Evolutionary conservation across 345 rosid genomes (phyloP), one percentile per base, ranked within the genome.

Genomic region (Nasturtium officinale): DNA sequence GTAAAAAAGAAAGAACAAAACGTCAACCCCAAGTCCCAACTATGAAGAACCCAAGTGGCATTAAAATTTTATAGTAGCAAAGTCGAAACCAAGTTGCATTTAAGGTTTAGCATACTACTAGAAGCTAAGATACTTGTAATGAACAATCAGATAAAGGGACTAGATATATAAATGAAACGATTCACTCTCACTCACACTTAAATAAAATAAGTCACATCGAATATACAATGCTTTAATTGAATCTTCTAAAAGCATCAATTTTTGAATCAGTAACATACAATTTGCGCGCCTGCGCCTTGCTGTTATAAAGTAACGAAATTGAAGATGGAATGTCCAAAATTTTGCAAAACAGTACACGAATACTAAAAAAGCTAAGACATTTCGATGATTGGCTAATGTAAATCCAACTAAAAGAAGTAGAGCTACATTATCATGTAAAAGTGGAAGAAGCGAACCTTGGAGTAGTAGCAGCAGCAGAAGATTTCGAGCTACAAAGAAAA

Each of bases 391-490:
- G 42, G 18, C 6, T 11, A 13, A 8, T 58, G 25, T 3, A 48
- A 58, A 32, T n/a, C 30, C 9, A 58, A 6, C 1, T 5, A n/a
- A 56, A 15, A 32, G 21, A 63, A 6, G 25, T n/a, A 18, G 9
- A 58, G 37, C 0, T 47, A 23, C 76, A 71, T 35, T 50, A 17
- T 13, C 18, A 70, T 13, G 54, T 58, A 21, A 9, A 58, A 28
- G 73, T 50, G 23, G 54, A 59, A 38, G 68, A 59, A 40, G 62
- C 30, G 68, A 59, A 67, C 73, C 78, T 66, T 48, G 2, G n/a
- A 47, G 72, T 8, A 47, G 72, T 8, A 55, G 56, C 3, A 33
- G 70, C 3, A 61, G 56, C 23, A 40, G 25, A 40, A 28, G 73
- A 28, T 18, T 37, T 28, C 1, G 74, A 70, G 66, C 26, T 58